Percentiles rank a stretch among this genome's conserved stretches.
Evolutionary conservation across 2,329 filamentous ascomycete genomes (phyloP).

Genomic region (Dactylellina drechsleri): DNA sequence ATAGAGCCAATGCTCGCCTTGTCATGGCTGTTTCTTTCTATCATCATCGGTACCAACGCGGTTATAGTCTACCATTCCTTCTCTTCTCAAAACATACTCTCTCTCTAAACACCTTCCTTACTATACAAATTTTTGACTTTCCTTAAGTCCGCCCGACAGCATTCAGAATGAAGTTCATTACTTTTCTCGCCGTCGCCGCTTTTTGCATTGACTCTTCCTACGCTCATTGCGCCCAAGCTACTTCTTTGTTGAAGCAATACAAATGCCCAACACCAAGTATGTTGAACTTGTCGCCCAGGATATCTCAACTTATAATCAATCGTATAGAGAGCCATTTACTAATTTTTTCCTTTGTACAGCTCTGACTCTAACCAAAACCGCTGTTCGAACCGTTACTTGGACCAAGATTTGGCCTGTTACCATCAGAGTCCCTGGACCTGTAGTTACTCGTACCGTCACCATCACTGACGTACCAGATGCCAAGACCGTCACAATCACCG

Average conservation of each 20-base stretch:
- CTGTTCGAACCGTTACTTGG: background rate
- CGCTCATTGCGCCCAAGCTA: background rate
- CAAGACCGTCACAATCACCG: background rate
- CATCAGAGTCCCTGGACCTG: too few relatives aligned
- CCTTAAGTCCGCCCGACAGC: background rate
- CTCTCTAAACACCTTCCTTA: background rate
- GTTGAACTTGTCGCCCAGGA: background rate
- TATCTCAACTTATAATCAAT: background rate
- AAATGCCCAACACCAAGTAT: background rate
- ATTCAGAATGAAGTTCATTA: conserved; percentile 6
- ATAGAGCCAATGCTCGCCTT: background rate
- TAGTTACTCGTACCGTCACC: background rate
- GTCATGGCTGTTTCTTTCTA: background rate
- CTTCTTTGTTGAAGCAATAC: conserved; percentile 4
- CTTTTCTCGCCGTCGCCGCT: conserved; percentile 3
- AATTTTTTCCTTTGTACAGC: background rate
- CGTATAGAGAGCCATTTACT: background rate
- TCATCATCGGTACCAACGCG: background rate
- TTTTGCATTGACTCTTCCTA: background rate
- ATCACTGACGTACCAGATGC: background rate
- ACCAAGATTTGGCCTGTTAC: background rate
- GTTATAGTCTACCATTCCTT: conserved; percentile 1
- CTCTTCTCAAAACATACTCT: background rate
- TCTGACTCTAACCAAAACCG: background rate
- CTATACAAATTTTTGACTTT: background rate